phyloP scores from a whole-genome alignment of 768 basidiomycete genomes.

The Boletus subcaerulescens region DNA sequence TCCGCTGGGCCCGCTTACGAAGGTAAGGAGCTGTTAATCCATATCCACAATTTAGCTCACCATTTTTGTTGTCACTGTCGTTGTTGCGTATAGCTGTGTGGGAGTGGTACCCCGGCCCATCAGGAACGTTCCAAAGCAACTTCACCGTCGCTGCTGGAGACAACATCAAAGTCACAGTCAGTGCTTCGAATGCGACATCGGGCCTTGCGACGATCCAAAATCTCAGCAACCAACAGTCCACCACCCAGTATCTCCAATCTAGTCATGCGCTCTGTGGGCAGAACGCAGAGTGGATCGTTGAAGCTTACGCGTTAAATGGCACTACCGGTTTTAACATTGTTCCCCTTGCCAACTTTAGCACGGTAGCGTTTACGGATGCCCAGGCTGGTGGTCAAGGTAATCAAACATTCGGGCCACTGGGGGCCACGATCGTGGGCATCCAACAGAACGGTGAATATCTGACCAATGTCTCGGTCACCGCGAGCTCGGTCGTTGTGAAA shows the following conservation, averaged over 20 bases:
- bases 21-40: no score
- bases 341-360: constrained; percentile 4
- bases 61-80: no score
- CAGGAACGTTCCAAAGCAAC: no score
- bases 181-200: no score
- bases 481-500: no score
- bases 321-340: rapidly evolving
- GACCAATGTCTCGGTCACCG: neutral
- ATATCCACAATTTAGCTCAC: no score
- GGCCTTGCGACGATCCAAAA: constrained; percentile 5
- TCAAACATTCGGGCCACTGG: neutral
- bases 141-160: no score
- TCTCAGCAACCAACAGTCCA: neutral
- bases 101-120: no score
- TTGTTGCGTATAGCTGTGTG: no score
- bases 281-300: constrained; percentile 11
- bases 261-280: neutral
- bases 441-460: neutral
- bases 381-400: neutral
- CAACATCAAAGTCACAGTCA: neutral
- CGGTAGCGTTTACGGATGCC: constrained; percentile 5
- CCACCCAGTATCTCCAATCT: neutral
- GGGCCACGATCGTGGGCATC: neutral
- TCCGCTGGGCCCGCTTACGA: no score
- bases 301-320: neutral